These are phyloP conservation scores for Moniliophthora roreri DNA, from an alignment of 1,284 basidiomycete species.

Conservation along the genomic window DNA sequence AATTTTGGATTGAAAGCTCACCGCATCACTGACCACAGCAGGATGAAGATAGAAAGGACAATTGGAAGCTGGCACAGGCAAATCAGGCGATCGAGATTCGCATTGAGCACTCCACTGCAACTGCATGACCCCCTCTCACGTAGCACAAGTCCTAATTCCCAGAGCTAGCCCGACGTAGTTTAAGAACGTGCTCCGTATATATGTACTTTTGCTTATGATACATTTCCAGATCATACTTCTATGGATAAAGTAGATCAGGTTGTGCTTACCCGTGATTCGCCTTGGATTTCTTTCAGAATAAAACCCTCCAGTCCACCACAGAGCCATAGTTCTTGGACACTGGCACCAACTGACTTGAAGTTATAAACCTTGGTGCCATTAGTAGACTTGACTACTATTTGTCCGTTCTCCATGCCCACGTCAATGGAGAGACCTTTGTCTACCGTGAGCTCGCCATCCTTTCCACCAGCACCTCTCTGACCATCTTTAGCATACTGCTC, in stretches of 20 bases:
- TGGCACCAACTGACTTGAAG: slow-evolving; percentile 79
- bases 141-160: no score
- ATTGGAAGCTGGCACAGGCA: no score
- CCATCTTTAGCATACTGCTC: slow-evolving; percentile 71
- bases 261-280: slow-evolving; percentile 14
- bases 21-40: no score
- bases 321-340: slow-evolving; percentile 91
- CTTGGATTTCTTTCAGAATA: slow-evolving; percentile 69
- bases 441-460: slow-evolving; percentile 43
- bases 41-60: no score
- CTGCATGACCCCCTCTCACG: no score
- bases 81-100: no score
- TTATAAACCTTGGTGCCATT: slow-evolving; percentile 59
- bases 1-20: no score
- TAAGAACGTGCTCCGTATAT: no score
- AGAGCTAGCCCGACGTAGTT: no score
- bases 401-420: slow-evolving; percentile 40
- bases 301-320: slow-evolving; percentile 81
- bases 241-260: not conserved
- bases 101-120: no score
- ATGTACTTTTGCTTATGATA: no score
- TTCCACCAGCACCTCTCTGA: slow-evolving; percentile 74
- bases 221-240: not conserved
- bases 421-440: slow-evolving; percentile 38
- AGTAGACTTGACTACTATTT: slow-evolving; percentile 25